Evolutionary conservation across 1,139 yeast genomes (phyloP).

Genomic region (Lodderomyces pseudojiufengensis): DNA sequence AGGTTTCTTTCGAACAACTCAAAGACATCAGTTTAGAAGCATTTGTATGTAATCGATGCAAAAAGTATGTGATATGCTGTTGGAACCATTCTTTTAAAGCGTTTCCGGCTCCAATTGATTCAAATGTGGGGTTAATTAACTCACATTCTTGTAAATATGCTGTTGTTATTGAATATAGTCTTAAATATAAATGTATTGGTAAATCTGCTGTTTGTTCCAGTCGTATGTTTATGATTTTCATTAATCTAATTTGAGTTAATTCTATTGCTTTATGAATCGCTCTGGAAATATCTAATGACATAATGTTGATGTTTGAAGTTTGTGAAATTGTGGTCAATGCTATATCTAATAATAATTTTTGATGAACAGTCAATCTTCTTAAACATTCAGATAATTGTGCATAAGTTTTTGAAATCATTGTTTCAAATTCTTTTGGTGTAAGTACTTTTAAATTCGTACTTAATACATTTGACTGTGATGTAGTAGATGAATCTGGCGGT

Average conservation of each 20-base stretch:
- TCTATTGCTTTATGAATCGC: slow-evolving; percentile 66
- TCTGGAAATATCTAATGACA: slow-evolving; percentile 62
- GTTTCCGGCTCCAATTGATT: slow-evolving; percentile 47
- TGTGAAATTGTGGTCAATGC: slow-evolving; percentile 55
- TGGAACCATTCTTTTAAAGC: slow-evolving; percentile 62
- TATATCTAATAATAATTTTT: slow-evolving; percentile 70
- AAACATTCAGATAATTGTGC: slow-evolving; percentile 67
- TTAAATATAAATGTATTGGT: slow-evolving; percentile 53
- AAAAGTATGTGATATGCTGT: slow-evolving; percentile 62
- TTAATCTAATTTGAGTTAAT: slow-evolving; percentile 70
- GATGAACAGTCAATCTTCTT: slow-evolving; percentile 71
- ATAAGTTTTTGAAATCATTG: slow-evolving; percentile 61
- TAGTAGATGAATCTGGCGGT: slow-evolving; percentile 20
- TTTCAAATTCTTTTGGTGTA: slow-evolving; percentile 71
- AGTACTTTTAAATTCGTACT: slow-evolving; percentile 59
- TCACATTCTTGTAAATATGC: slow-evolving; percentile 83
- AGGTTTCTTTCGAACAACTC: slow-evolving; percentile 63
- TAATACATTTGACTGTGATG: slow-evolving; percentile 15
- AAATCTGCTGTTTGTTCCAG: slow-evolving; percentile 65
- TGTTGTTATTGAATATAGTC: slow-evolving; percentile 63
- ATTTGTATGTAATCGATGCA: slow-evolving; percentile 54
- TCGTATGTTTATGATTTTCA: slow-evolving; percentile 75
- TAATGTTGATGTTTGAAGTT: slow-evolving; percentile 32
- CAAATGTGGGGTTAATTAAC: slow-evolving; percentile 69
- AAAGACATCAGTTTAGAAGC: slow-evolving; percentile 43